phyloP scores from a whole-genome alignment of 2,329 filamentous ascomycete species.

The Scedosporium dehoogii region DNA sequence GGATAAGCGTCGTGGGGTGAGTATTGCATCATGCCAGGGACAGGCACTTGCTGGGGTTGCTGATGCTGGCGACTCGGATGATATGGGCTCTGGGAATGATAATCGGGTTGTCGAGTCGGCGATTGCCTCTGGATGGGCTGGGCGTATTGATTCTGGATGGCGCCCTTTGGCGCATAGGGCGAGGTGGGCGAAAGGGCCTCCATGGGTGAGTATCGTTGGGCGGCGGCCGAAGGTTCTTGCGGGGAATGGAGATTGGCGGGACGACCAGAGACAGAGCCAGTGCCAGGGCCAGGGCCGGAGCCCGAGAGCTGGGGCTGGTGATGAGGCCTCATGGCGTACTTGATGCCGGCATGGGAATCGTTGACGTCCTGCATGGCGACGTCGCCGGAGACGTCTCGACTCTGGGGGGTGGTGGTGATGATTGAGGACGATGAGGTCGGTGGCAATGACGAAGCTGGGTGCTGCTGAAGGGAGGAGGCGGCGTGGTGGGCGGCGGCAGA shows the following conservation, averaged over 20 bases:
- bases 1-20: constrained; percentile 58
- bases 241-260: constrained; percentile 61
- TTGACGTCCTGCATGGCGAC: constrained; percentile 76
- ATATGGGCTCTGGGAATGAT: constrained; percentile 46
- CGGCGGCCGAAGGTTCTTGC: constrained; percentile 65
- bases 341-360: constrained; percentile 76
- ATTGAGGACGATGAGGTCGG: constrained; percentile 31
- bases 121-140: constrained; percentile 55
- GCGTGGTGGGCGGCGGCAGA: constrained; percentile 30
- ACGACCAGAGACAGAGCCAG: constrained; percentile 19
- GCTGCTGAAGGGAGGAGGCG: constrained; percentile 29
- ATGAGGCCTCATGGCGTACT: constrained; percentile 72
- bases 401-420: constrained; percentile 42
- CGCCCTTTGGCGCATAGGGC: constrained; percentile 55
- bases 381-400: constrained; percentile 65
- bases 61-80: constrained; percentile 35
- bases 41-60: constrained; percentile 8
- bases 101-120: constrained; percentile 59
- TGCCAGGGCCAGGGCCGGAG: constrained; percentile 13
- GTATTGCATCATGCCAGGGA: constrained; percentile 8
- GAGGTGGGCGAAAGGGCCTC: constrained; percentile 74
- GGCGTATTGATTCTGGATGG: background rate
- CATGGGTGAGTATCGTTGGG: constrained; percentile 94
- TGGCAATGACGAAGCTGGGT: constrained; percentile 15
- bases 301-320: constrained; percentile 63